These are phyloP conservation scores for Cordia subcordata DNA, from an alignment of 257 asterid species.

Conservation along the genomic window DNA sequence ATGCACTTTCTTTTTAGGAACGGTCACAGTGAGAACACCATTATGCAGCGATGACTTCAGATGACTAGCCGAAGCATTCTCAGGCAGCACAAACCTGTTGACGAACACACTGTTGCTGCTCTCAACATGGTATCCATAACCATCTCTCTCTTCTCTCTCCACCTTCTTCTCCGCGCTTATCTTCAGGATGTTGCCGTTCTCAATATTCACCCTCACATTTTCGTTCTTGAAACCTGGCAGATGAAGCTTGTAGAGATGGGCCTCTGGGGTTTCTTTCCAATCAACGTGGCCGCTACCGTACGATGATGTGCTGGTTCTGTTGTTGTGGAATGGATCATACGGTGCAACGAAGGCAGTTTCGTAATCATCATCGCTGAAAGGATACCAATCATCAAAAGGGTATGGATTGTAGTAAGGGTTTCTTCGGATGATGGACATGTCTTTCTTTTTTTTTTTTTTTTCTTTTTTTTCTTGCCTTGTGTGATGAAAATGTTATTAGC, in stretches of 20 bases:
- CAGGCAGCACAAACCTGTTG: conserved; percentile 29
- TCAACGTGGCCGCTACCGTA: conserved; percentile 2
- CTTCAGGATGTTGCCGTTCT: conserved; percentile 21
- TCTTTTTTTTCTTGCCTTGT: background rate
- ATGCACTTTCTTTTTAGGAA: conserved; percentile 33
- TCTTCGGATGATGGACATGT: conserved; percentile 14
- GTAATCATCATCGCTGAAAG: conserved; percentile 10
- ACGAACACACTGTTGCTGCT: conserved; percentile 22
- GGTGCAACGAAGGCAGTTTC: background rate
- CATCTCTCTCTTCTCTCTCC: conserved; percentile 29
- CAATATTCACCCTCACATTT: conserved; percentile 30
- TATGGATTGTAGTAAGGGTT: conserved; percentile 19
- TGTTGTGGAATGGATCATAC: conserved; percentile 1
- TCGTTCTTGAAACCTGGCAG: conserved; percentile 36
- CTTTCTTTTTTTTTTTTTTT: too few relatives aligned
- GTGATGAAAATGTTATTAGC: background rate
- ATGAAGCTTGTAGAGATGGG: conserved; percentile 25
- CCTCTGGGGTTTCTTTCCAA: conserved; percentile 39
- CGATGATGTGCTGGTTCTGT: background rate
- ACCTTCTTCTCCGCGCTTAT: conserved; percentile 29
- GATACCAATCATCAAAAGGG: conserved; percentile 14
- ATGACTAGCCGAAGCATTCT: conserved; percentile 25
- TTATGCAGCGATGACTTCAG: conserved; percentile 25
- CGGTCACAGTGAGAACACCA: conserved; percentile 28
- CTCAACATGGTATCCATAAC: conserved; percentile 23